phyloP scores from a whole-genome alignment of 106 monocot species.

The Posidonia australis region DNA sequence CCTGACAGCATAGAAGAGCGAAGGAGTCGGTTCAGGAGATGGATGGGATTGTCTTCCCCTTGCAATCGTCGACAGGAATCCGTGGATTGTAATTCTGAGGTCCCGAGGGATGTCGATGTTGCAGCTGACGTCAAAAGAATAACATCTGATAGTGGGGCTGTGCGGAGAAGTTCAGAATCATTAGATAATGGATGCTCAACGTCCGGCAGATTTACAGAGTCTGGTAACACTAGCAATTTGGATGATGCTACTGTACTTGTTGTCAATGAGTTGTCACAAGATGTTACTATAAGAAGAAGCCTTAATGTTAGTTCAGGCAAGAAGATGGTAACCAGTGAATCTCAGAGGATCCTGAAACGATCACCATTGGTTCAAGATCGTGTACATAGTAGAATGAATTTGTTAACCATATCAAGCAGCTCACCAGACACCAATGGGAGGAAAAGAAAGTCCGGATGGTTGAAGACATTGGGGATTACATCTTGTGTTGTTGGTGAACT shows the following conservation, averaged over 20 bases:
- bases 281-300: slow-evolving; percentile 18
- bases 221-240: slow-evolving; percentile 35
- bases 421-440: neutral
- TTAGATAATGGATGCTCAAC: slow-evolving; percentile 11
- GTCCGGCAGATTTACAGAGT: slow-evolving; percentile 18
- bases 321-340: slow-evolving; percentile 14
- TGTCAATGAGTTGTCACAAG: slow-evolving; percentile 12
- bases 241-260: slow-evolving; percentile 31
- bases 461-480: slow-evolving; percentile 43
- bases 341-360: slow-evolving; percentile 10
- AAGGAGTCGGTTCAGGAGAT: slow-evolving; percentile 36
- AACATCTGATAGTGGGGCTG: slow-evolving; percentile 16
- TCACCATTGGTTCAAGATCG: slow-evolving; percentile 25
- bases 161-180: slow-evolving; percentile 11
- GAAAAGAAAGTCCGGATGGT: slow-evolving; percentile 37
- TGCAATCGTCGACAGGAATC: slow-evolving; percentile 1
- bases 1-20: slow-evolving; percentile 47
- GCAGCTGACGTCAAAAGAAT: slow-evolving; percentile 16
- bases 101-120: neutral
- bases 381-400: slow-evolving; percentile 24
- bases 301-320: slow-evolving; percentile 27
- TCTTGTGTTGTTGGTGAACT: slow-evolving; percentile 43
- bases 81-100: neutral
- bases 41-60: slow-evolving; percentile 41
- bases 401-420: slow-evolving; percentile 11